Evolutionary conservation across 2,329 filamentous ascomycete genomes (phyloP).

Genomic region (Beauveria sp.): DNA sequence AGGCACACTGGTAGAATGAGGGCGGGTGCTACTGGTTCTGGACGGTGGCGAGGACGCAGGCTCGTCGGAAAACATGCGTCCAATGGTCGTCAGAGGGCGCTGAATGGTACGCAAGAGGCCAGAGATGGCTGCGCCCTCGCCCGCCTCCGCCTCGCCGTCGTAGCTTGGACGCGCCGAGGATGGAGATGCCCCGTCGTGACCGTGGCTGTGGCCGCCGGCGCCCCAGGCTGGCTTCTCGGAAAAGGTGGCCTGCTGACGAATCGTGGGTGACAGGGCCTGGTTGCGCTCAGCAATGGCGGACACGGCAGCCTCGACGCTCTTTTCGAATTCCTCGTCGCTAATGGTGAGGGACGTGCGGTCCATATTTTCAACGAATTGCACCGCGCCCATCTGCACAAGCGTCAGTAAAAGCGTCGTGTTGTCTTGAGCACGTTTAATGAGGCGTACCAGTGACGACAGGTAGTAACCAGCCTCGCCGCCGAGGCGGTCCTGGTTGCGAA

Average conservation of each 20-base stretch:
- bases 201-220: conserved; percentile 25
- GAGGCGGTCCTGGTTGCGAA: conserved; percentile 94
- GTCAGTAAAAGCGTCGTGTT: background rate
- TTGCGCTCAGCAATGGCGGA: conserved; percentile 93
- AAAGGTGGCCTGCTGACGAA: conserved; percentile 30
- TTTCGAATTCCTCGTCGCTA: conserved; percentile 89
- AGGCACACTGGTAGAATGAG: background rate
- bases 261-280: conserved; percentile 42
- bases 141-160: conserved; percentile 33
- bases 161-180: background rate
- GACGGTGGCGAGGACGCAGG: conserved; percentile 25
- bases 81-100: conserved; percentile 81
- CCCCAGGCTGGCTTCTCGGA: conserved; percentile 35
- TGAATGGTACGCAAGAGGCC: conserved; percentile 87
- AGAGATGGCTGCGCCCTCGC: conserved; percentile 73
- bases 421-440: background rate
- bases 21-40: conserved; percentile 21
- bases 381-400: conserved; percentile 66
- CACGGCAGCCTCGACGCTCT: conserved; percentile 91
- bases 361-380: conserved; percentile 94
- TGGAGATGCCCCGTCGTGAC: conserved; percentile 15
- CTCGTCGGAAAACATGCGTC: conserved; percentile 83
- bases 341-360: conserved; percentile 92
- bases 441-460: conserved; percentile 74
- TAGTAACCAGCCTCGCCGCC: conserved; percentile 98